Evolutionary conservation across 108 stramenopile genomes (phyloP).

Genomic region (Nannochloropsis gaditana): DNA sequence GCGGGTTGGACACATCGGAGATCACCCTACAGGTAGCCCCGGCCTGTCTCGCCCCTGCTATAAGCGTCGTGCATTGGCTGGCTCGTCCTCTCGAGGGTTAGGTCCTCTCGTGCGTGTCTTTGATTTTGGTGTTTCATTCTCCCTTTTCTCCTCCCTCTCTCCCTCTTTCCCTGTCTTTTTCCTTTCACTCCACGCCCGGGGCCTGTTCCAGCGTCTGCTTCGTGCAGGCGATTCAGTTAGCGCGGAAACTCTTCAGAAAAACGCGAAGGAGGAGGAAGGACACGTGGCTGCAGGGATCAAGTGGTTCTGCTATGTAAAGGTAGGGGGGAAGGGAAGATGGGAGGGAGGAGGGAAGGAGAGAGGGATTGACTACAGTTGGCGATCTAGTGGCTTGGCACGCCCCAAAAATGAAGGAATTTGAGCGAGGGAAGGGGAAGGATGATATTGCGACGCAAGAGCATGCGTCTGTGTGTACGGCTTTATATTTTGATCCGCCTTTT

Average conservation of each 20-base stretch:
- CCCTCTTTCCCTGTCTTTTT: background rate
- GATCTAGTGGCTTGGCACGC: background rate
- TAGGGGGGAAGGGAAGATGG: background rate
- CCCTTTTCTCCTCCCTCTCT: background rate
- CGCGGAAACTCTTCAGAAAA: background rate
- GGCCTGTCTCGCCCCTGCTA: no score
- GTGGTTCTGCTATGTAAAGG: background rate
- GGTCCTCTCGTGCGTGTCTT: background rate
- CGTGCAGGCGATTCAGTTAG: background rate
- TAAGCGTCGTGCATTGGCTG: no score
- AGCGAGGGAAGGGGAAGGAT: no score
- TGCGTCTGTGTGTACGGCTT: no score
- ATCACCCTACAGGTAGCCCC: background rate
- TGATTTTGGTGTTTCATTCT: background rate
- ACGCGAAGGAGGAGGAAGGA: conserved; percentile 1
- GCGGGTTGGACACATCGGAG: background rate
- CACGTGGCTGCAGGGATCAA: background rate
- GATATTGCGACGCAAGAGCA: no score
- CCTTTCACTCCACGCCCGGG: background rate
- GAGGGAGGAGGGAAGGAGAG: background rate
- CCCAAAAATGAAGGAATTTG: no score
- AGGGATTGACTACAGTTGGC: background rate
- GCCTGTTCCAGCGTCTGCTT: background rate
- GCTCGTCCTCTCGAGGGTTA: background rate
- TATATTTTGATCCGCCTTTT: no score